Base-by-base conservation (phyloP, 345 rosid genomes). In the Ceriops tagal region DNA sequence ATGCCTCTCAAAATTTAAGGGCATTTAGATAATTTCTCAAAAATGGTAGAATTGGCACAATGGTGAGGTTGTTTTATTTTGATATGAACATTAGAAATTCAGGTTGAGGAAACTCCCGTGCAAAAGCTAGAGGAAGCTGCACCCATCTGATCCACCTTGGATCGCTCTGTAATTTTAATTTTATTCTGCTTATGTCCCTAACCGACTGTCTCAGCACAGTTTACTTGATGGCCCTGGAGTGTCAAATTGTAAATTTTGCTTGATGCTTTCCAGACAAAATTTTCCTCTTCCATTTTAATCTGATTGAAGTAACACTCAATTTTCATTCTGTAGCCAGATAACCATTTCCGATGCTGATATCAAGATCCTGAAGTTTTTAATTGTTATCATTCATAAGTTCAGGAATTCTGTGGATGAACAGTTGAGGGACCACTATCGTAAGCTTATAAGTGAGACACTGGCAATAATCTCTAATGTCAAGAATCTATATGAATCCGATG, bases 281-380 rank as follows among this genome's bases (percentile, higher is more conserved):
- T 43, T 43, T 43, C 18, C 49, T 43, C 49, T 43, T 43, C 49
- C 18, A 43, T 43, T 43, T 43, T 43, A 3, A 56, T 21, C 16
- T 4, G 59, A 56, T 24, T 5, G 28, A 56, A 56, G 16, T 56
- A 9, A 27, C 24, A 56, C 31, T 21, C 18, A 24, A 10, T 56
- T 56, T 56, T 24, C 59, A 59, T 80, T 61, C 37, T 85, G 78
- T 71, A 95, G 99, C 63, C 90, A 86, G 83, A 75, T 77, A 56
- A 73, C 63, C 75, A 43, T 80, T 65, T 71, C 88, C 58, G 93
- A 86, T 60, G 78, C 80, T 57, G 85, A 83, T 62, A 53, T 78
- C 72, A 90, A 82, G 88, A 87, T 96, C 76, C 78, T 86, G 75
- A 84, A 83, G 71, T 81, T 95, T 70, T 72, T 85, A 53, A 75